Conservation (phyloP, 139 green algal genomes). For the Spirogloea muscicola region DNA sequence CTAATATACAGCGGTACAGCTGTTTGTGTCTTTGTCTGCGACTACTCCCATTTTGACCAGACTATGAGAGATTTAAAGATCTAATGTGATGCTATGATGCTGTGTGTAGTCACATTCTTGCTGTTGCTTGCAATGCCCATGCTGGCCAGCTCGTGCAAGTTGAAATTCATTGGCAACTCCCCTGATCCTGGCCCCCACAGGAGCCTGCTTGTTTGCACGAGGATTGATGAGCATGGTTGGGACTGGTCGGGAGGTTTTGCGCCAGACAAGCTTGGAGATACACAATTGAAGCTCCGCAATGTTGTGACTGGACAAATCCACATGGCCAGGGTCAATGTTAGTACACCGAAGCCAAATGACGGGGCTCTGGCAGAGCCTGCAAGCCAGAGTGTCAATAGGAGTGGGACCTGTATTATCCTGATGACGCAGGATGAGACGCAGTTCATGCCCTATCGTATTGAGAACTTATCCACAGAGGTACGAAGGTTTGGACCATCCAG, state of each 20-base stretch:
- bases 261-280: conserved; percentile 42
- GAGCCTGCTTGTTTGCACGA: conserved; percentile 27
- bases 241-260: conserved; percentile 46
- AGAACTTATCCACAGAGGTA: conserved; percentile 48
- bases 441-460: conserved; percentile 50
- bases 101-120: no score
- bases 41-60: no score
- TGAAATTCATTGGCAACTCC: no score
- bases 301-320: background rate
- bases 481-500: no score
- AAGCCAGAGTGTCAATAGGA: no score
- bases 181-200: no score
- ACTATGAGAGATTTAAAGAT: no score
- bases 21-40: no score
- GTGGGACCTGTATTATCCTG: conserved; percentile 42
- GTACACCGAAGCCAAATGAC: conserved; percentile 11
- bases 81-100: no score
- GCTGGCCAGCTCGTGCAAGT: no score
- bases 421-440: conserved; percentile 34
- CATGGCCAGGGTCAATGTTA: conserved; percentile 42
- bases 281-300: conserved; percentile 42
- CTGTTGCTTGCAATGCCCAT: no score
- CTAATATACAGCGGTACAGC: background rate
- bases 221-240: conserved; percentile 38
- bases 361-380: no score